A percentile compares a stretch with the other conserved stretches of the same genome.
These are phyloP conservation scores for Podaxis sp. DNA, from an alignment of 768 basidiomycete genomes.

Conservation along the genomic window DNA sequence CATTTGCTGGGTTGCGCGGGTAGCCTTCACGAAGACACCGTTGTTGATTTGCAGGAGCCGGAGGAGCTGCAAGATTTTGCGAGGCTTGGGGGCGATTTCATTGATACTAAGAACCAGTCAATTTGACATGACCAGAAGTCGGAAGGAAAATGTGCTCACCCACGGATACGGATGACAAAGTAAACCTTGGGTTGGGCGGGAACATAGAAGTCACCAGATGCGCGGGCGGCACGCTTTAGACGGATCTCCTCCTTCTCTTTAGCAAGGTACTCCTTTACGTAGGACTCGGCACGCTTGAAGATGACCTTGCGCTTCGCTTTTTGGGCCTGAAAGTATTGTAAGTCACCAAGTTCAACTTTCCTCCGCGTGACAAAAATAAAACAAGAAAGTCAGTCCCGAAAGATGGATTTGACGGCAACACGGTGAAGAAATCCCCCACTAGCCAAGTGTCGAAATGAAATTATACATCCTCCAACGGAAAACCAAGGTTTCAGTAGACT, in stretches of 20 bases:
- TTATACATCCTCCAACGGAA: slow-evolving; percentile 75
- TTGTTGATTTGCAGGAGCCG: slow-evolving; percentile 99
- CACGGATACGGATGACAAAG: slow-evolving; percentile 96
- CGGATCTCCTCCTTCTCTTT: slow-evolving; percentile 97
- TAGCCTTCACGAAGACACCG: slow-evolving; percentile 97
- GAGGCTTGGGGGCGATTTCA: slow-evolving; percentile 98
- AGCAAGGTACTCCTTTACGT: slow-evolving; percentile 93
- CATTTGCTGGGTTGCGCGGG: slow-evolving; percentile 96
- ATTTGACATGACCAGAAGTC: not conserved
- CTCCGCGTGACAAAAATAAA: slow-evolving; percentile 13
- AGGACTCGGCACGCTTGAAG: slow-evolving; percentile 98
- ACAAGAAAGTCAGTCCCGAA: slow-evolving; percentile 72
- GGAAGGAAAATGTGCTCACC: slow-evolving; percentile 49
- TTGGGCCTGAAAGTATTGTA: slow-evolving; percentile 53
- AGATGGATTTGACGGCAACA: slow-evolving; percentile 90
- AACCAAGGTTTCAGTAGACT: slow-evolving; percentile 13
- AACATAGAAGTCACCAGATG: slow-evolving; percentile 95
- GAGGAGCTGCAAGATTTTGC: slow-evolving; percentile 98
- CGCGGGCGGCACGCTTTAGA: slow-evolving; percentile 88
- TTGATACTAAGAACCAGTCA: slow-evolving; percentile 74
- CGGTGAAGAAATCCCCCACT: slow-evolving; percentile 44
- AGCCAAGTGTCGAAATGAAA: slow-evolving; percentile 74
- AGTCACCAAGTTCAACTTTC: slow-evolving; percentile 10
- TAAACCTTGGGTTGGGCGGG: slow-evolving; percentile 95
- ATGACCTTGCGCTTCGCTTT: slow-evolving; percentile 94